Conservation (phyloP, 305 asterid genomes). For the Fraxinus albicans region DNA sequence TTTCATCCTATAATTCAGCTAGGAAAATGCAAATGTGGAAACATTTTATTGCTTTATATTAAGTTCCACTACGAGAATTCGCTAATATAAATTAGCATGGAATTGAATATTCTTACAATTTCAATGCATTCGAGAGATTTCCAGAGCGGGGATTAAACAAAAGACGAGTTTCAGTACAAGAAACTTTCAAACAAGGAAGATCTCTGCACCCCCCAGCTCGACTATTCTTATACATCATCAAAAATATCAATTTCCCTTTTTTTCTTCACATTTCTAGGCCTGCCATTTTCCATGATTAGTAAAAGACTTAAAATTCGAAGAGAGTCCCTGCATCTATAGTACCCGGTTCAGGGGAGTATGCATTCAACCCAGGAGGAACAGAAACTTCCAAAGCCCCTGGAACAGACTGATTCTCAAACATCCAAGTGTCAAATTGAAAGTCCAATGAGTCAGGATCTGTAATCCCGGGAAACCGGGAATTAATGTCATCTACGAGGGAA, state of each 20-base stretch:
- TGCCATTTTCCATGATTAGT: not conserved
- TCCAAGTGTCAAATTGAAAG: constrained; percentile 34
- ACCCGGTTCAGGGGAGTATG: constrained; percentile 46
- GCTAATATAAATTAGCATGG: not conserved
- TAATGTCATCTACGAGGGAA: constrained; percentile 20
- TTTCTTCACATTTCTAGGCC: not conserved
- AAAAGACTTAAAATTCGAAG: constrained; percentile 37
- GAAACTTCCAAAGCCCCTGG: constrained; percentile 37
- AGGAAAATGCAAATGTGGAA: not conserved
- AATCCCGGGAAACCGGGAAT: constrained; percentile 31
- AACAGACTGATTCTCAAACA: constrained; percentile 34
- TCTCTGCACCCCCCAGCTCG: constrained; percentile 5
- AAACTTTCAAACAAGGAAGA: constrained; percentile 12
- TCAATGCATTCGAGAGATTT: not conserved
- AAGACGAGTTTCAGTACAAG: constrained; percentile 24
- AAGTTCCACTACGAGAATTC: not conserved
- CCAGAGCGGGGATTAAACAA: not conserved
- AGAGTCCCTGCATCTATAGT: constrained; percentile 46
- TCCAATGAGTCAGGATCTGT: constrained; percentile 24
- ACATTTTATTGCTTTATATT: not conserved
- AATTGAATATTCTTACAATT: not conserved
- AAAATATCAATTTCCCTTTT: not conserved
- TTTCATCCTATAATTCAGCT: not conserved
- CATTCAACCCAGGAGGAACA: constrained; percentile 42
- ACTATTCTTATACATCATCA: not conserved